These are phyloP conservation scores for Trichaptum fuscoviolaceum DNA, from an alignment of 768 basidiomycete species.

Conservation along the genomic window DNA sequence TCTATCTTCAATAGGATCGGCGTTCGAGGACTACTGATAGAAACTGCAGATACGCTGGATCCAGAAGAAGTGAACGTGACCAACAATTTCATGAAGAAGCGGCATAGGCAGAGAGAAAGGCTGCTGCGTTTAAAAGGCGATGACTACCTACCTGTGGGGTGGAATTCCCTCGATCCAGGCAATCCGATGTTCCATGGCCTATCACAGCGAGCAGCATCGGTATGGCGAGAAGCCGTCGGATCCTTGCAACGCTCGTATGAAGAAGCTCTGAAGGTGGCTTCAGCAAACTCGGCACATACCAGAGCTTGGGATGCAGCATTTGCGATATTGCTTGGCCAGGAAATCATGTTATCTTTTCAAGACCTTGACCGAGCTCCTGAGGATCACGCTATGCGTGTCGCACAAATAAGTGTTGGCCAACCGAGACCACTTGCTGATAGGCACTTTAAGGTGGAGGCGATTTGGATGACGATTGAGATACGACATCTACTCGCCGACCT, in stretches of 20 bases:
- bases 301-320: constrained; percentile 59
- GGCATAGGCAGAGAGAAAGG: constrained; percentile 13
- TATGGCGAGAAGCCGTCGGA: constrained; percentile 36
- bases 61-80: background rate
- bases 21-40: constrained; percentile 16
- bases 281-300: constrained; percentile 48
- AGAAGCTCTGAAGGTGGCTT: constrained; percentile 33
- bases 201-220: constrained; percentile 23
- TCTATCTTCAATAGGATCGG: constrained; percentile 21
- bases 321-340: constrained; percentile 43
- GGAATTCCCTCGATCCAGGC: constrained; percentile 24
- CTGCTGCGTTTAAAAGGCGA: constrained; percentile 15
- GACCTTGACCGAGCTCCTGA: constrained; percentile 37
- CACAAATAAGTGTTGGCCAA: constrained; percentile 49
- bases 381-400: constrained; percentile 46
- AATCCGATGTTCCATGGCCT: constrained; percentile 25
- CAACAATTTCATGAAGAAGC: constrained; percentile 4
- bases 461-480: constrained; percentile 48
- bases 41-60: constrained; percentile 14
- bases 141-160: constrained; percentile 17
- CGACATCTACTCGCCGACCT: constrained; percentile 47
- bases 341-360: constrained; percentile 29
- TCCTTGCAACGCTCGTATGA: constrained; percentile 35
- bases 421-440: constrained; percentile 53
- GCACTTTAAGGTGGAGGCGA: constrained; percentile 56